Conservation (phyloP, 257 asterid genomes). For the Orobanche coerulescens region DNA sequence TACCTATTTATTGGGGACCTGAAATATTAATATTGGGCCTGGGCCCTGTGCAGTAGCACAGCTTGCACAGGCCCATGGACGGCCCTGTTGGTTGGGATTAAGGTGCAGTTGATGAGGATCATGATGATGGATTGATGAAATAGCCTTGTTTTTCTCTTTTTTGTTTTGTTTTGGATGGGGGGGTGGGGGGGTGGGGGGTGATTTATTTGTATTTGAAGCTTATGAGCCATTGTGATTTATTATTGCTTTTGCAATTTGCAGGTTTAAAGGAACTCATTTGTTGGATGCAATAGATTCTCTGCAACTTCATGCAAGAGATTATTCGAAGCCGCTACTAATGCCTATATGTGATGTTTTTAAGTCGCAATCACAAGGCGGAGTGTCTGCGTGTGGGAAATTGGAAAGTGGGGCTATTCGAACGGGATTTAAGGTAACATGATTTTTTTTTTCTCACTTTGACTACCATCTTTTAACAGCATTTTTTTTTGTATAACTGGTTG, state of each 20-base stretch:
- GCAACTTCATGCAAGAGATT: constrained; percentile 76
- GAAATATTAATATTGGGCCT: no score
- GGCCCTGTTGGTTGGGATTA: no score
- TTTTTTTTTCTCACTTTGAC: not conserved
- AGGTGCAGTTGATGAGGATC: no score
- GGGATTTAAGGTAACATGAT: constrained; percentile 63
- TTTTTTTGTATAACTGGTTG: not conserved
- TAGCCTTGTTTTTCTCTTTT: not conserved
- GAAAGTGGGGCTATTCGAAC: constrained; percentile 78
- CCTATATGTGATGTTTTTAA: constrained; percentile 82
- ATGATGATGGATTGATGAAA: constrained; percentile 9
- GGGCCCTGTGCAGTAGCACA: no score
- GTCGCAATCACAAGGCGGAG: constrained; percentile 77
- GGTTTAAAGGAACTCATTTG: constrained; percentile 76
- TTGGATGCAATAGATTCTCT: constrained; percentile 89
- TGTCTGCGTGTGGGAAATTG: constrained; percentile 72
- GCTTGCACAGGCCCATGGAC: no score
- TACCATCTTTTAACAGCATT: no score
- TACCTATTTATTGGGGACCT: no score
- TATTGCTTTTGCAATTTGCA: constrained; percentile 44
- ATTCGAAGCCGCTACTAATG: constrained; percentile 62
- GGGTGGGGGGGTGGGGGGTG: no score
- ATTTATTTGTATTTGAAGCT: constrained; percentile 13
- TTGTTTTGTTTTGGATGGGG: no score
- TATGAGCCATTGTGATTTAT: constrained; percentile 2